Evolutionary conservation across 148 eudicot species (phyloP).

Genomic region (Rhododendron mucronatum): DNA sequence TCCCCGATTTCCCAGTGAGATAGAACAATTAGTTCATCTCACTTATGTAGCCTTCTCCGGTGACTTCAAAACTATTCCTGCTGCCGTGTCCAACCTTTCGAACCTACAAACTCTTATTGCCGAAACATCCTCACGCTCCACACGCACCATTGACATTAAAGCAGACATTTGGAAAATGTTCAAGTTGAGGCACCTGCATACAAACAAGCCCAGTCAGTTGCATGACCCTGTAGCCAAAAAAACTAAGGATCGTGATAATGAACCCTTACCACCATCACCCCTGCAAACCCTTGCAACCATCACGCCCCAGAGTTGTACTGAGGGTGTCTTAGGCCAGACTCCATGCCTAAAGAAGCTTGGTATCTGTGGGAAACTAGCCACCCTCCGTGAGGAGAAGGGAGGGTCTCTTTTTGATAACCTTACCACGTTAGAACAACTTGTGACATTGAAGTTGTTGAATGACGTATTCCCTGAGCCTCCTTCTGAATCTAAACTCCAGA

Average conservation of each 20-base stretch:
- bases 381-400: neutral
- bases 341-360: neutral
- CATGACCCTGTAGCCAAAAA: slow-evolving; percentile 5
- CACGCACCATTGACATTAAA: slow-evolving; percentile 21
- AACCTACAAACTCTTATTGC: slow-evolving; percentile 34
- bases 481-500: neutral
- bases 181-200: slow-evolving; percentile 31
- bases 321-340: neutral
- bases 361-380: neutral
- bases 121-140: slow-evolving; percentile 8
- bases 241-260: neutral
- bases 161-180: slow-evolving; percentile 38
- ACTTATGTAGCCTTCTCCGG: slow-evolving; percentile 29
- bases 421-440: slow-evolving; percentile 12
- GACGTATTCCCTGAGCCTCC: slow-evolving; percentile 19
- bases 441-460: slow-evolving; percentile 16
- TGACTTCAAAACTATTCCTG: slow-evolving; percentile 23
- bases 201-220: slow-evolving; percentile 20
- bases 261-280: too few species aligned
- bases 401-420: slow-evolving; percentile 15
- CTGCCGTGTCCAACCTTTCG: slow-evolving; percentile 19
- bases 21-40: slow-evolving; percentile 19
- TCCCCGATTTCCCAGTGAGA: slow-evolving; percentile 18
- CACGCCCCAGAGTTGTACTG: neutral
- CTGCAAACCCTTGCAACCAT: neutral